Conservation (phyloP, 441 rosid species). For the Populus hybrid region DNA sequence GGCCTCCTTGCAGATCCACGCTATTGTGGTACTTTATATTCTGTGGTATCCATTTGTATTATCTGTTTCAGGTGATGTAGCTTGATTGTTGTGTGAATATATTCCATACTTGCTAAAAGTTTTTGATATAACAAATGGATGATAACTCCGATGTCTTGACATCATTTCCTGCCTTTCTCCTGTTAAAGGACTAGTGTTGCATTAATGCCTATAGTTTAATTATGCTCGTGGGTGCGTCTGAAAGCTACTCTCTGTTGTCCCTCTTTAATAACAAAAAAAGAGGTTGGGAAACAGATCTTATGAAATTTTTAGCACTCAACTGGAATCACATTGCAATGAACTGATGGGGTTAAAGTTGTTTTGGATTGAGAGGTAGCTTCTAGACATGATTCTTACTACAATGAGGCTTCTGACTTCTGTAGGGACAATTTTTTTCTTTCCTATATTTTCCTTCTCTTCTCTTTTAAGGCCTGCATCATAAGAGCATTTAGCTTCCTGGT, state of each 20-base stretch:
- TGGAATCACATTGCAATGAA: background rate
- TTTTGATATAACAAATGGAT: background rate
- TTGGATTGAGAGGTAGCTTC: background rate
- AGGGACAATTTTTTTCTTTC: background rate
- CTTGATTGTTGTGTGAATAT: conserved; percentile 14
- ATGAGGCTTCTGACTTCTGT: background rate
- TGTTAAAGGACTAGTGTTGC: background rate
- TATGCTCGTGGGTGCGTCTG: background rate
- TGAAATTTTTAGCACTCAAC: background rate
- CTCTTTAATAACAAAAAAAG: background rate
- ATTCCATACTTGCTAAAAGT: conserved; percentile 7
- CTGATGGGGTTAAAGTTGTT: background rate
- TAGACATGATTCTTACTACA: background rate
- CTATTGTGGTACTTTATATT: conserved; percentile 75
- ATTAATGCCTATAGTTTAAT: background rate
- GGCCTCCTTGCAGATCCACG: conserved; percentile 94
- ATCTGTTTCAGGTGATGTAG: conserved; percentile 15
- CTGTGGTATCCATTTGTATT: conserved; percentile 37
- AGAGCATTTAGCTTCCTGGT: background rate
- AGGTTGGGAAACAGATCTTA: background rate
- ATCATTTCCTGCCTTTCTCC: background rate
- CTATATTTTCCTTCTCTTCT: background rate
- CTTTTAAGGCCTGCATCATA: background rate
- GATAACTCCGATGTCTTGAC: background rate
- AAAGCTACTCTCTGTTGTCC: background rate